Percentiles rank a stretch among this genome's conserved stretches.
These are phyloP conservation scores for Epicoccum nigrum DNA, from an alignment of 2,329 filamentous ascomycete genomes.

Conservation along the genomic window DNA sequence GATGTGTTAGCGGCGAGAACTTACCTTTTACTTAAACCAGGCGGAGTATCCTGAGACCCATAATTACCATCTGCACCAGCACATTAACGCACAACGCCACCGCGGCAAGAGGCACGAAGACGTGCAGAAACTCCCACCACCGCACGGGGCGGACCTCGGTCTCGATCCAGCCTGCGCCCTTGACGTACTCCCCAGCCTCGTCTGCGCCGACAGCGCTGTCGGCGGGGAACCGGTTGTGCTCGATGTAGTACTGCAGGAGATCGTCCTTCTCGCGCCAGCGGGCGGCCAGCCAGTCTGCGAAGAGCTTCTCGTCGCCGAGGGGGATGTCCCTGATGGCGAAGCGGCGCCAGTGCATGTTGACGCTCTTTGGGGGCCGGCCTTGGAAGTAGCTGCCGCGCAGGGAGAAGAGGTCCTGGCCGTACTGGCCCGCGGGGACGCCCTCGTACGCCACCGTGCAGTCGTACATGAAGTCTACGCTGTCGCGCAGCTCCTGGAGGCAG, in stretches of 20 bases:
- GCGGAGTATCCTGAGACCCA: slow-evolving; percentile 19
- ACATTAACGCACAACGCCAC: slow-evolving; percentile 46
- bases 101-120: slow-evolving; percentile 50
- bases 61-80: slow-evolving; percentile 28
- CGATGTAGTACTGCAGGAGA: slow-evolving; percentile 76
- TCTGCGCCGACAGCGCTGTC: slow-evolving; percentile 50
- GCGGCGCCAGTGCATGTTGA: slow-evolving; percentile 95
- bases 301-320: slow-evolving; percentile 71
- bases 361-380: slow-evolving; percentile 86
- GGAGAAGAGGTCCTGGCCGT: slow-evolving; percentile 86
- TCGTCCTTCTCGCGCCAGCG: slow-evolving; percentile 93
- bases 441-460: slow-evolving; percentile 97
- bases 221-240: slow-evolving; percentile 80
- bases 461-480: slow-evolving; percentile 80
- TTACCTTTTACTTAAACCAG: background rate
- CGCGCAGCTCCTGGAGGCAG: slow-evolving; percentile 76
- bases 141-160: slow-evolving; percentile 52
- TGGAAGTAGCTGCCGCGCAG: slow-evolving; percentile 86
- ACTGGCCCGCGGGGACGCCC: slow-evolving; percentile 74
- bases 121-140: slow-evolving; percentile 51
- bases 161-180: slow-evolving; percentile 54
- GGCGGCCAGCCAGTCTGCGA: slow-evolving; percentile 80
- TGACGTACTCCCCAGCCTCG: slow-evolving; percentile 25
- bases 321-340: slow-evolving; percentile 83
- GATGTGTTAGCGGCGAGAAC: background rate